Percentiles rank a stretch among this genome's conserved stretches.
These are phyloP conservation scores for Cicer pinnatifidum DNA, from an alignment of 306 rosid genomes.

Conservation along the genomic window DNA sequence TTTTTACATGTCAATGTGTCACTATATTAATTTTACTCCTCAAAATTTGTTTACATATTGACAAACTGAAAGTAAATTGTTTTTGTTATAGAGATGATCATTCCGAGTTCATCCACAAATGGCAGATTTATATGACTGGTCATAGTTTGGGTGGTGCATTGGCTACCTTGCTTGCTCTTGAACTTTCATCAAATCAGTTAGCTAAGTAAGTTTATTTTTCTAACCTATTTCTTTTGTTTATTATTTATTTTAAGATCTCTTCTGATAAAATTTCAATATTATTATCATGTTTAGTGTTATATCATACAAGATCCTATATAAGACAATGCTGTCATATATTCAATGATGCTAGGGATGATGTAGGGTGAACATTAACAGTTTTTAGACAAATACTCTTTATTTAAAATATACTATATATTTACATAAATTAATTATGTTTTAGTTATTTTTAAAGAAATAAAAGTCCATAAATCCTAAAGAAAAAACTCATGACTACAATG, in stretches of 20 bases:
- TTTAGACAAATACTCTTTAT: not conserved
- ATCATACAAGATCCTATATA: constrained; percentile 5
- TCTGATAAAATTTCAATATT: constrained; percentile 2
- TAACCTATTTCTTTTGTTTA: constrained; percentile 32
- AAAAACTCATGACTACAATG: not conserved
- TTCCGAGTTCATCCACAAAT: constrained; percentile 61
- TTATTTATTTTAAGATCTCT: constrained; percentile 16
- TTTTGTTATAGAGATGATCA: constrained; percentile 67
- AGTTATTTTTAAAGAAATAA: constrained; percentile 5
- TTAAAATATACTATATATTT: not conserved
- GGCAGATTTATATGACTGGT: constrained; percentile 94
- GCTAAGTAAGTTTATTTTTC: constrained; percentile 67
- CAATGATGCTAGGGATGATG: not conserved
- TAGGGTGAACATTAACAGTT: not conserved
- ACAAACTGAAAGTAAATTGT: constrained; percentile 26
- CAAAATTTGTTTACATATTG: constrained; percentile 25
- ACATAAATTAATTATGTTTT: not conserved
- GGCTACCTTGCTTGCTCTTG: constrained; percentile 95
- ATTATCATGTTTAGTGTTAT: not conserved
- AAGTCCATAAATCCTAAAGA: not conserved
- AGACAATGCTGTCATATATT: not conserved
- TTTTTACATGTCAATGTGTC: constrained; percentile 21
- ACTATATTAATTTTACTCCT: constrained; percentile 18
- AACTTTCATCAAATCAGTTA: constrained; percentile 85
- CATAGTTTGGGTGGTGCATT: constrained; percentile 98